phyloP scores from a whole-genome alignment of 805 yeast species.

The Tetrapisispora arboricola region DNA sequence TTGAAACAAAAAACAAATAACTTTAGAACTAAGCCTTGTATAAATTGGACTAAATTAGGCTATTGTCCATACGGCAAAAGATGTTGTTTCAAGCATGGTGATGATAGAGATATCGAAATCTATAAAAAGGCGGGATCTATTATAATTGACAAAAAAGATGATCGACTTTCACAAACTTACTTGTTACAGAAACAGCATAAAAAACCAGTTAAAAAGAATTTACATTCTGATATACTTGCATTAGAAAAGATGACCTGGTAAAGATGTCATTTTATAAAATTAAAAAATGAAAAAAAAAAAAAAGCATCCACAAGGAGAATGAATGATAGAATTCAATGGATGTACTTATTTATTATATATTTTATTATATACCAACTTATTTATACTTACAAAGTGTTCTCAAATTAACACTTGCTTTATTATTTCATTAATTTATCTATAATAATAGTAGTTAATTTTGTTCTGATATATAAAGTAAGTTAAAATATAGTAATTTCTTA shows the following conservation, averaged over 20 bases:
- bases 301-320: not conserved
- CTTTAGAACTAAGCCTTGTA: slow-evolving; percentile 87
- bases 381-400: not conserved
- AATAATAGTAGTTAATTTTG: too few species aligned
- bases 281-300: too few species aligned
- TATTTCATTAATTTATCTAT: too few species aligned
- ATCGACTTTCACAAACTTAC: not conserved
- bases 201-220: slow-evolving; percentile 9
- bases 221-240: slow-evolving; percentile 23
- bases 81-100: slow-evolving; percentile 83
- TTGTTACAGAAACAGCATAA: not conserved
- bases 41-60: slow-evolving; percentile 76
- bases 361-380: not conserved
- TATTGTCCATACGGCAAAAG: slow-evolving; percentile 81
- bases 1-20: slow-evolving; percentile 55
- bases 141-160: not conserved
- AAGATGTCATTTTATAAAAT: too few species aligned
- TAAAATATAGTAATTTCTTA: too few species aligned
- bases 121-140: slow-evolving; percentile 20
- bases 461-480: too few species aligned
- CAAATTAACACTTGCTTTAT: too few species aligned
- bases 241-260: slow-evolving; percentile 27
- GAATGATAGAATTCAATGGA: not conserved
- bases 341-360: slow-evolving; percentile 1
- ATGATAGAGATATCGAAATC: slow-evolving; percentile 25